Conservation (phyloP, 805 yeast genomes). For the Babjeviella inositovora region DNA sequence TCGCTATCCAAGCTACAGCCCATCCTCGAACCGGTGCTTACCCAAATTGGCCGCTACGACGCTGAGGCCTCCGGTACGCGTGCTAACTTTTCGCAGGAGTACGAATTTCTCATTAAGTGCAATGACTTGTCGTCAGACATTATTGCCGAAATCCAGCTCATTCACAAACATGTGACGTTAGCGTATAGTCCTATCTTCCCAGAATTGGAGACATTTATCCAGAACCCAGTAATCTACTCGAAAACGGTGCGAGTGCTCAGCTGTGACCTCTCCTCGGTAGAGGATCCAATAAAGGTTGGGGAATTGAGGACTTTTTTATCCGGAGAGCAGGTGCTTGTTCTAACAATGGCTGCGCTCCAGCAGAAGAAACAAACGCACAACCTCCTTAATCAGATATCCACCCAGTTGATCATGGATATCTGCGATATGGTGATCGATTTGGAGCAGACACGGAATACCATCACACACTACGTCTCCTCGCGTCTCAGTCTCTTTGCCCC, state of each 20-base stretch:
- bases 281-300: slow-evolving; percentile 8
- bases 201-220: slow-evolving; percentile 49
- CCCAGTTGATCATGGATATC: slow-evolving; percentile 20
- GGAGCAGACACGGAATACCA: slow-evolving; percentile 18
- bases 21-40: slow-evolving; percentile 6
- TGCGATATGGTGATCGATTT: slow-evolving; percentile 32
- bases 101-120: slow-evolving; percentile 31
- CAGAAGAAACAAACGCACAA: slow-evolving; percentile 17
- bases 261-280: slow-evolving; percentile 16
- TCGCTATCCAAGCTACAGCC: slow-evolving; percentile 9
- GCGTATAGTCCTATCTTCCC: slow-evolving; percentile 50
- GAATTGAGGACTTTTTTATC: slow-evolving; percentile 25
- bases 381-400: slow-evolving; percentile 12
- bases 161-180: slow-evolving; percentile 31
- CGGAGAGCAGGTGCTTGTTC: slow-evolving; percentile 52
- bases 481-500: slow-evolving; percentile 58
- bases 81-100: slow-evolving; percentile 21
- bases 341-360: slow-evolving; percentile 56
- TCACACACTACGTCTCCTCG: slow-evolving; percentile 38
- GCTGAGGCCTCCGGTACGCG: slow-evolving; percentile 9
- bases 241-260: slow-evolving; percentile 32
- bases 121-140: slow-evolving; percentile 40
- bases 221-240: slow-evolving; percentile 48
- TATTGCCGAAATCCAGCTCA: slow-evolving; percentile 29
- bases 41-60: slow-evolving; percentile 9